These are phyloP conservation scores for Penicillium daleae DNA, from an alignment of 495 filamentous ascomycete species.

Conservation along the genomic window DNA sequence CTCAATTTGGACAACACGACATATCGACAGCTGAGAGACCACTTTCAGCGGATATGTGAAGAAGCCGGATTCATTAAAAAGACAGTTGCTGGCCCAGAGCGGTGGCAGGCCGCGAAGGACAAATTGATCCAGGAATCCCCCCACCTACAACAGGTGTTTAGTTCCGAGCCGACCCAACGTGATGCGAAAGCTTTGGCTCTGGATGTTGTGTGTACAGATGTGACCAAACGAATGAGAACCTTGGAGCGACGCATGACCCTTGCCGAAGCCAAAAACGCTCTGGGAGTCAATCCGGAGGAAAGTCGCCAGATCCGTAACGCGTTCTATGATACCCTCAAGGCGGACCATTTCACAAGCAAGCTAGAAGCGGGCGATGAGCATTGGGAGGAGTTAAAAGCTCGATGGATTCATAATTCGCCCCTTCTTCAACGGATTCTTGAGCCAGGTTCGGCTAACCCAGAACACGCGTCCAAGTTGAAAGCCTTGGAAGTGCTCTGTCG, in stretches of 20 bases:
- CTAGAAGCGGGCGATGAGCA: conserved; percentile 70
- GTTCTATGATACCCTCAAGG: conserved; percentile 69
- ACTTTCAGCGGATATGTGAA: conserved; percentile 72
- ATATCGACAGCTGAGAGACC: conserved; percentile 65
- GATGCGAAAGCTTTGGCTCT: conserved; percentile 67
- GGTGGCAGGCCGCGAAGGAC: conserved; percentile 74
- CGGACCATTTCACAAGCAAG: conserved; percentile 74
- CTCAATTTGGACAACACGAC: conserved; percentile 63
- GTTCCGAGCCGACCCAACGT: conserved; percentile 49
- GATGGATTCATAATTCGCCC: conserved; percentile 65
- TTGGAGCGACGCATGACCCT: conserved; percentile 66
- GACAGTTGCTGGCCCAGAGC: conserved; percentile 69
- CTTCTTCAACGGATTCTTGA: conserved; percentile 61
- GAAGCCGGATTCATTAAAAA: conserved; percentile 71
- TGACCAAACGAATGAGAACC: conserved; percentile 77
- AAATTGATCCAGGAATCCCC: conserved; percentile 65
- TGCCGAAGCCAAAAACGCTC: conserved; percentile 70
- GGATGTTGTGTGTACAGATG: conserved; percentile 79
- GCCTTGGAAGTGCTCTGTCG: conserved; percentile 71
- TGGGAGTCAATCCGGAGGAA: conserved; percentile 73
- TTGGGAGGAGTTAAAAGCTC: conserved; percentile 69
- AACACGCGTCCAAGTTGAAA: conserved; percentile 60
- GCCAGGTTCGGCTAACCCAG: conserved; percentile 56
- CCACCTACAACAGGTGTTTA: conserved; percentile 69
- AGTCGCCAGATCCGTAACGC: conserved; percentile 65